Evolutionary conservation across 495 filamentous ascomycete species (phyloP).

Genomic region (Podospora pseudopauciseta): DNA sequence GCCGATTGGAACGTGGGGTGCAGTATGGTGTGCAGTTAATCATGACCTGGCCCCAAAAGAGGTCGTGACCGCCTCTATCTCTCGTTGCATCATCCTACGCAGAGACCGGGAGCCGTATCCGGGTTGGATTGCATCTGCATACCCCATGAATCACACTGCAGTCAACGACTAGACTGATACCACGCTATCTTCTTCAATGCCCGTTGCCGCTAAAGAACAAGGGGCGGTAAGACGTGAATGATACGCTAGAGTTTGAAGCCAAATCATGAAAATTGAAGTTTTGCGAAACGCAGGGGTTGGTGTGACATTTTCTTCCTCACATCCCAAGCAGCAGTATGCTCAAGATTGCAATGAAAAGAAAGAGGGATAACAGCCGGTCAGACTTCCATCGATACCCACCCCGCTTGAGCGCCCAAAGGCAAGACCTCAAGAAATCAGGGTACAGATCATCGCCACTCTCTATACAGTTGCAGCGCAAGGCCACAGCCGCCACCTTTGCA

Average conservation of each 20-base stretch:
- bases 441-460: slow-evolving; percentile 64
- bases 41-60: not conserved
- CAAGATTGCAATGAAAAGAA: slow-evolving; percentile 48
- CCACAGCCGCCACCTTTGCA: slow-evolving; percentile 46
- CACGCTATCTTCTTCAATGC: not conserved
- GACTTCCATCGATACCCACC: slow-evolving; percentile 62
- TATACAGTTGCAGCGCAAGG: slow-evolving; percentile 43
- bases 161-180: not conserved
- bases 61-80: not conserved
- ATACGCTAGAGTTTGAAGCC: too few relatives aligned
- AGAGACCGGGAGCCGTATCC: not conserved
- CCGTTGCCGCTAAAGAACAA: not conserved
- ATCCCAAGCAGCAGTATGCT: slow-evolving; percentile 33
- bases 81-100: not conserved
- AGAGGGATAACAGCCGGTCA: slow-evolving; percentile 49
- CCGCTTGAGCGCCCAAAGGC: slow-evolving; percentile 52
- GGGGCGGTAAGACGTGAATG: too few relatives aligned
- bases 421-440: slow-evolving; percentile 47
- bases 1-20: not conserved
- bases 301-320: slow-evolving; percentile 39
- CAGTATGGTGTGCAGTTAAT: not conserved
- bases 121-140: not conserved
- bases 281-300: too few relatives aligned
- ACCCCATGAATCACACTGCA: not conserved
- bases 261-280: not conserved